Conservation (phyloP, 2,329 filamentous ascomycete species). For the Cadophora luteo-olivacea region DNA sequence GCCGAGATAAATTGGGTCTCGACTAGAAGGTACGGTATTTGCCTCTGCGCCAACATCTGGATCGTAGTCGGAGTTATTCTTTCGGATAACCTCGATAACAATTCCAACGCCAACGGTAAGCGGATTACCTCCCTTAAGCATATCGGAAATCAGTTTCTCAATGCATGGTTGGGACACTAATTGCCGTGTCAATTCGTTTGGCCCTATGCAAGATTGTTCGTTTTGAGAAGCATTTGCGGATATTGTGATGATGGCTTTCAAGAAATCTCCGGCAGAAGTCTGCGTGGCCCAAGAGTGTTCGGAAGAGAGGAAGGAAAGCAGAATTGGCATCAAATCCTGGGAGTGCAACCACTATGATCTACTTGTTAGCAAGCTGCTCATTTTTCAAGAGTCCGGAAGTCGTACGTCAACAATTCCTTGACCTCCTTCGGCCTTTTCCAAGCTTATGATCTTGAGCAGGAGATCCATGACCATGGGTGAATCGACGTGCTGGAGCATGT, state of each 20-base stretch:
- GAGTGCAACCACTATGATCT: conserved; percentile 83
- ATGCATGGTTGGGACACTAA: conserved; percentile 88
- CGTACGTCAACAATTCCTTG: conserved; percentile 92
- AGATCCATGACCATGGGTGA: conserved; percentile 99
- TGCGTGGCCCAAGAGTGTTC: conserved; percentile 90
- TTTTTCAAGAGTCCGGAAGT: conserved; percentile 27
- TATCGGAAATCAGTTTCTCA: conserved; percentile 83
- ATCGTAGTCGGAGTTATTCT: conserved; percentile 99
- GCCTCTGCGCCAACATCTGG: conserved; percentile 86
- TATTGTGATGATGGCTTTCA: conserved; percentile 98
- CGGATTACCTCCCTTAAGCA: conserved; percentile 92
- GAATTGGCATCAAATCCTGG: conserved; percentile 83
- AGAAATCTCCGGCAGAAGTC: conserved; percentile 94
- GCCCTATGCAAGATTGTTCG: conserved; percentile 97
- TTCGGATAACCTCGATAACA: conserved; percentile 96
- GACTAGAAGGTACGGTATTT: conserved; percentile 78
- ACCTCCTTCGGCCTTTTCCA: conserved; percentile 90
- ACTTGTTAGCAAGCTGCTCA: conserved; percentile 19
- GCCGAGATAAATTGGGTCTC: conserved; percentile 95
- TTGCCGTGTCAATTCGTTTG: conserved; percentile 94
- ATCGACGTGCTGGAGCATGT: conserved; percentile 92
- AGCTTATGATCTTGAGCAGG: conserved; percentile 92
- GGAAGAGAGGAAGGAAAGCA: conserved; percentile 86
- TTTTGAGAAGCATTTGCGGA: conserved; percentile 98
- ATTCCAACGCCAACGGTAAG: conserved; percentile 96